A percentile compares a stretch with the other conserved stretches of the same genome.
Evolutionary conservation across 345 rosid genomes (phyloP).

Genomic region (Iberis pinnata): DNA sequence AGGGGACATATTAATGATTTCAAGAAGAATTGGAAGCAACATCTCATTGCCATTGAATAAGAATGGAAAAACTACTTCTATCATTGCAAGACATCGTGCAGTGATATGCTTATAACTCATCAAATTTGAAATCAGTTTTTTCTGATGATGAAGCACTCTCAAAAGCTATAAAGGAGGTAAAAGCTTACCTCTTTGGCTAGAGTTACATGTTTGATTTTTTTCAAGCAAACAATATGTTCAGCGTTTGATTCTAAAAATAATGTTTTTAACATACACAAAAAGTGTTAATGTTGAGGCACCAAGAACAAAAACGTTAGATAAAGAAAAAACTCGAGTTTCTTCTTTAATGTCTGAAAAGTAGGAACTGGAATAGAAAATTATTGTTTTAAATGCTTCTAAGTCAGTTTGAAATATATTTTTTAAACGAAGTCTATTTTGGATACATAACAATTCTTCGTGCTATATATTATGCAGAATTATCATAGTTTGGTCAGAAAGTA

Average conservation of each 20-base stretch:
- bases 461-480: conserved; percentile 31
- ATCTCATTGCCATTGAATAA: too few species aligned
- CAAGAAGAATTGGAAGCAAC: too few species aligned
- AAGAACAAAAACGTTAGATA: conserved; percentile 47
- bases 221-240: neutral
- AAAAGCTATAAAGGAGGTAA: too few species aligned
- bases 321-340: conserved; percentile 61
- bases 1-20: too few species aligned
- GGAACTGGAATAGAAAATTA: conserved; percentile 60
- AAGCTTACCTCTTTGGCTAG: too few species aligned
- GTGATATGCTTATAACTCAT: too few species aligned
- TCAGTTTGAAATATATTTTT: neutral
- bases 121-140: too few species aligned
- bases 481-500: conserved; percentile 37
- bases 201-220: conserved; percentile 37
- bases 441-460: neutral
- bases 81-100: too few species aligned
- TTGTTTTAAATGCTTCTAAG: conserved; percentile 20
- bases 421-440: neutral
- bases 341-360: conserved; percentile 60
- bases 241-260: conserved; percentile 21
- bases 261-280: conserved; percentile 41
- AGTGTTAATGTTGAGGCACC: conserved; percentile 56
- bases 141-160: too few species aligned
- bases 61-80: too few species aligned